phyloP scores from a whole-genome alignment of 192 early-diverging fungal genomes.

The Linnemannia zychae region DNA sequence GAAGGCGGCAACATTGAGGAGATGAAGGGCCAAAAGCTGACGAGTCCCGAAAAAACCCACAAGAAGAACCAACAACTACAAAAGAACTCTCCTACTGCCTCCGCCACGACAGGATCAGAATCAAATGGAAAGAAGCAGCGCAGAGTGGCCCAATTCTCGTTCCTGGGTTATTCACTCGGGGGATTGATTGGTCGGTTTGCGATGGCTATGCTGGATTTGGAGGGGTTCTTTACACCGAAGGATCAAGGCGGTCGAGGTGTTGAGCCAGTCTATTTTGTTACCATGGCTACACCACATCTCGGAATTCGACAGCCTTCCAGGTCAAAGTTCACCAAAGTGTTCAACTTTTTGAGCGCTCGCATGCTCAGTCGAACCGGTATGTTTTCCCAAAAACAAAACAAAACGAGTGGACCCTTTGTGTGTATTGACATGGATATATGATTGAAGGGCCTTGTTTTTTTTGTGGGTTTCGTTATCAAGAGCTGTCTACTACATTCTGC shows the following conservation, averaged over 20 bases:
- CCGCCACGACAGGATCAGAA: not conserved
- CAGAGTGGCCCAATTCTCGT: conserved; percentile 41
- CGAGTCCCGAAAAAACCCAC: conserved; percentile 5
- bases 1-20: conserved; percentile 43
- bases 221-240: conserved; percentile 60
- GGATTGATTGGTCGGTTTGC: conserved; percentile 68
- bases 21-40: conserved; percentile 44
- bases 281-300: conserved; percentile 73
- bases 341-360: conserved; percentile 57
- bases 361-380: conserved; percentile 66
- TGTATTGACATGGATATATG: too few species aligned
- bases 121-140: conserved; percentile 5
- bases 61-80: not conserved
- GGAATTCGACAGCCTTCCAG: conserved; percentile 54
- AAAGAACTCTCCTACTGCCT: not conserved
- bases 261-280: conserved; percentile 63
- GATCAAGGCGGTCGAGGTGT: conserved; percentile 40
- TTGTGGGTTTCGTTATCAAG: not conserved
- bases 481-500: not conserved
- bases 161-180: conserved; percentile 71
- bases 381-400: not conserved
- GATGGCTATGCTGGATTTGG: conserved; percentile 60
- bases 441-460: not conserved
- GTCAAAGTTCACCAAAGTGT: conserved; percentile 34
- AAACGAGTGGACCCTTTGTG: too few species aligned